Evolutionary conservation across 108 stramenopile species (phyloP).

Genomic region (Epipyxis sp.): DNA sequence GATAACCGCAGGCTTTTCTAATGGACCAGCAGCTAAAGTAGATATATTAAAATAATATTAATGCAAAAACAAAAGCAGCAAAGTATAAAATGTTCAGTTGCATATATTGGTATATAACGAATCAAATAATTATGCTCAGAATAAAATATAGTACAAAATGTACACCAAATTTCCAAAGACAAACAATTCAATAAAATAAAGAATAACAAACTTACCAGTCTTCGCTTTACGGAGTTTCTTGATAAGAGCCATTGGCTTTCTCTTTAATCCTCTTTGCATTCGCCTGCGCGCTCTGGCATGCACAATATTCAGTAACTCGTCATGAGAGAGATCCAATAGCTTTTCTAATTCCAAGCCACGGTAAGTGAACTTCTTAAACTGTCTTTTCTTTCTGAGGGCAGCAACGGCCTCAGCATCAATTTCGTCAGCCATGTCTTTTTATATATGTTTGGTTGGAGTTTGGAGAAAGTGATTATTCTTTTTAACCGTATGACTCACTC

Average conservation of each 20-base stretch:
- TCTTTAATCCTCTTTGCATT: conserved; percentile 95
- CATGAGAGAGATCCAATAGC: conserved; percentile 91
- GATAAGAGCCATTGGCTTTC: conserved; percentile 98
- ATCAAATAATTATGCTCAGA: too few relatives aligned
- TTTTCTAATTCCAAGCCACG: conserved; percentile 96
- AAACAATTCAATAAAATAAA: neutral
- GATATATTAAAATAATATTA: neutral
- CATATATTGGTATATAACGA: neutral
- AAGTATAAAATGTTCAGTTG: too few relatives aligned
- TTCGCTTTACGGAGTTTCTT: conserved; percentile 97
- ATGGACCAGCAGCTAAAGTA: conserved; percentile 69
- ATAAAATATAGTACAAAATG: too few relatives aligned
- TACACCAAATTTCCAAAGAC: neutral
- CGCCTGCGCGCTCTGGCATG: conserved; percentile 89
- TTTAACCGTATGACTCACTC: too few relatives aligned
- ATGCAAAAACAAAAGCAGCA: too few relatives aligned
- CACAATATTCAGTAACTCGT: conserved; percentile 93
- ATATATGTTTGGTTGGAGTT: neutral
- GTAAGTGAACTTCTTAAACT: conserved; percentile 99
- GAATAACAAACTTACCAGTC: conserved; percentile 61
- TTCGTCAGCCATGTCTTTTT: conserved; percentile 72
- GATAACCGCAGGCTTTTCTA: conserved; percentile 96
- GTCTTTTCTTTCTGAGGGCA: conserved; percentile 98
- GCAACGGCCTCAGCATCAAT: conserved; percentile 76
- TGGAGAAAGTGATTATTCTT: too few relatives aligned